These are phyloP conservation scores for Rhazya stricta DNA, from an alignment of 257 asterid species.

Conservation along the genomic window DNA sequence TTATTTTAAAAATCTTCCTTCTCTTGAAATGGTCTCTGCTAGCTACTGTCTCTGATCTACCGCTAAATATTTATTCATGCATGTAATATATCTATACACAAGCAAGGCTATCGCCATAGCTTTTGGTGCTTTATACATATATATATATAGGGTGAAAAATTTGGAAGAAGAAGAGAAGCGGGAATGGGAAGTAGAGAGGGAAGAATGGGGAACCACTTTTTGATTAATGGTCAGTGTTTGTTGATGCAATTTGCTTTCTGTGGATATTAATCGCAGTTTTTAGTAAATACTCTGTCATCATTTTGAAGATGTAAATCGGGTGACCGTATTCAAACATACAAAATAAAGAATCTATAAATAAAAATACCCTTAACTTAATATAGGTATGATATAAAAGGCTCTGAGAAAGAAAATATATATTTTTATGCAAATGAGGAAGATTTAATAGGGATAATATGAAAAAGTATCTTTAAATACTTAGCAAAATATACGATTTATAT, in stretches of 20 bases:
- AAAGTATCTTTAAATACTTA: too few relatives aligned
- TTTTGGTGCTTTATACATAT: neutral
- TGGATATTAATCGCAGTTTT: constrained; percentile 3
- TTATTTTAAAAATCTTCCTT: neutral
- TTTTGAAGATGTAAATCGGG: too few relatives aligned
- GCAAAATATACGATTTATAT: too few relatives aligned
- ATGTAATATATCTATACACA: constrained; percentile 1
- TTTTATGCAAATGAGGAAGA: too few relatives aligned
- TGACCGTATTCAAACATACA: too few relatives aligned
- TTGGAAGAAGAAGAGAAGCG: neutral
- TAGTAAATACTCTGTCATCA: too few relatives aligned
- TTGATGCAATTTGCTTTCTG: neutral
- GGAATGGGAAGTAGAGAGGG: constrained; percentile 26
- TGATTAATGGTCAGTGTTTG: constrained; percentile 18
- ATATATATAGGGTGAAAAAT: neutral
- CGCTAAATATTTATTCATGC: neutral
- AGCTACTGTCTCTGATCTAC: neutral
- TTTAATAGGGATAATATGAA: too few relatives aligned
- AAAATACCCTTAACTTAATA: too few relatives aligned
- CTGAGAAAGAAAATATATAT: too few relatives aligned
- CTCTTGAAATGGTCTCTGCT: neutral
- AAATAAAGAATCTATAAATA: too few relatives aligned
- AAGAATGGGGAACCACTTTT: constrained; percentile 26
- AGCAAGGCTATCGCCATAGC: neutral
- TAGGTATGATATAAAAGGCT: too few relatives aligned